Evolutionary conservation across 2,329 filamentous ascomycete species (phyloP).

Genomic region (Anisogramma anomala): DNA sequence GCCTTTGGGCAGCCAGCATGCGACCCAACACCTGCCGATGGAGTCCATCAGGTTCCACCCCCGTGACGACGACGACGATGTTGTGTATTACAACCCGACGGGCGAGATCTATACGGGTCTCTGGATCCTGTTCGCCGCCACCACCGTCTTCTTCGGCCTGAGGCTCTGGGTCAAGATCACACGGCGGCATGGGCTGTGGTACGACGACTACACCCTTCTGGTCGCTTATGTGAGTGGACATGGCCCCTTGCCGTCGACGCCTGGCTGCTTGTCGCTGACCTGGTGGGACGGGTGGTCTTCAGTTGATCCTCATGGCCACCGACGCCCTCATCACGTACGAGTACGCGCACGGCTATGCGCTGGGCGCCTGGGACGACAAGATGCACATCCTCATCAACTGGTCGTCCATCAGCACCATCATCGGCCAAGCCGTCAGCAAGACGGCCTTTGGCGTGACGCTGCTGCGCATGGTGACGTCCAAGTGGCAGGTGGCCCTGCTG

Average conservation of each 20-base stretch:
- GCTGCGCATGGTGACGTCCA: conserved; percentile 30
- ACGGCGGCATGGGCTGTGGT: conserved; percentile 27
- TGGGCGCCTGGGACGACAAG: conserved; percentile 35
- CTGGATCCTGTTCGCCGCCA: conserved; percentile 24
- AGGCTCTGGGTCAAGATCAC: conserved; percentile 26
- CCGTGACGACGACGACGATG: conserved; percentile 4
- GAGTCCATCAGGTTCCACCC: conserved; percentile 6
- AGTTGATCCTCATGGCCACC: conserved; percentile 33
- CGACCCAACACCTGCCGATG: conserved; percentile 8
- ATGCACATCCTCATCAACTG: conserved; percentile 42
- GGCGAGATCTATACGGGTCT: conserved; percentile 23
- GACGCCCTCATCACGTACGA: conserved; percentile 34
- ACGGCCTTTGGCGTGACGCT: conserved; percentile 28
- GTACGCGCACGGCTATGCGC: conserved; percentile 37
- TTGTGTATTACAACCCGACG: conserved; percentile 11
- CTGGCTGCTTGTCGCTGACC: background rate
- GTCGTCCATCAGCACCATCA: conserved; percentile 26
- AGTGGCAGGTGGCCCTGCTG: conserved; percentile 30
- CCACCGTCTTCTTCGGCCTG: conserved; percentile 22
- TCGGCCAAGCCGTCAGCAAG: conserved; percentile 27
- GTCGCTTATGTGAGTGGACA: conserved; percentile 24
- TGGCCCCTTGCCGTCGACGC: background rate
- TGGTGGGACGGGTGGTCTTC: too few relatives aligned
- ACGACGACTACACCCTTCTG: conserved; percentile 29
- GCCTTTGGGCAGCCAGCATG: background rate